Conservation (phyloP, 2,329 filamentous ascomycete species). For the Teratosphaeriaceae sp. region DNA sequence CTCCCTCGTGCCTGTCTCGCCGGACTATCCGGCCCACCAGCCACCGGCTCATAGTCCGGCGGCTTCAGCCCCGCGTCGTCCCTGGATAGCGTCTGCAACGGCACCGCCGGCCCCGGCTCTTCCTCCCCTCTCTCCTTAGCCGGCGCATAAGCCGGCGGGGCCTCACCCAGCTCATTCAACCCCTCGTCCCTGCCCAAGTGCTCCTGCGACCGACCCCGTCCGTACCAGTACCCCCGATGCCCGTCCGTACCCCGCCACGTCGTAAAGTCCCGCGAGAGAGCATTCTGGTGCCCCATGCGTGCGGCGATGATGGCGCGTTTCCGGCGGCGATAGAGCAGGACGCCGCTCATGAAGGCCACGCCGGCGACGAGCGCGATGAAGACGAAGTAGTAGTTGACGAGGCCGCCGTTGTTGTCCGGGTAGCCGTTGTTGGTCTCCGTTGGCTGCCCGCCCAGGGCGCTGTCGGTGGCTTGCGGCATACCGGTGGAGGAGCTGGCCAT, state of each 20-base stretch:
- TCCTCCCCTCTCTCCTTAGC: constrained; percentile 9
- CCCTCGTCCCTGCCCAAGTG: constrained; percentile 44
- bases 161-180: constrained; percentile 57
- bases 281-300: constrained; percentile 1
- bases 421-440: constrained; percentile 4
- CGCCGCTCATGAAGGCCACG: constrained; percentile 38
- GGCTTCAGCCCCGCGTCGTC: constrained; percentile 32
- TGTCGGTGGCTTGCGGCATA: constrained; percentile 1
- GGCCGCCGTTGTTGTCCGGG: constrained; percentile 11
- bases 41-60: constrained; percentile 34
- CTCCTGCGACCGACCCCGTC: constrained; percentile 4
- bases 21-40: neutral
- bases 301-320: constrained; percentile 18
- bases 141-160: constrained; percentile 55
- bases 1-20: neutral
- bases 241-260: constrained; percentile 2
- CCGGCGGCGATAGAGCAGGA: constrained; percentile 41
- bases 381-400: constrained; percentile 48
- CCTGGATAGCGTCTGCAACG: constrained; percentile 33
- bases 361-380: constrained; percentile 50
- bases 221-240: constrained; percentile 2
- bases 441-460: constrained; percentile 1
- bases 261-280: constrained; percentile 4
- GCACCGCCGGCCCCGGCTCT: constrained; percentile 23
- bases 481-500: neutral